phyloP scores from a whole-genome alignment of 257 asterid species.

The Petunia secreta region DNA sequence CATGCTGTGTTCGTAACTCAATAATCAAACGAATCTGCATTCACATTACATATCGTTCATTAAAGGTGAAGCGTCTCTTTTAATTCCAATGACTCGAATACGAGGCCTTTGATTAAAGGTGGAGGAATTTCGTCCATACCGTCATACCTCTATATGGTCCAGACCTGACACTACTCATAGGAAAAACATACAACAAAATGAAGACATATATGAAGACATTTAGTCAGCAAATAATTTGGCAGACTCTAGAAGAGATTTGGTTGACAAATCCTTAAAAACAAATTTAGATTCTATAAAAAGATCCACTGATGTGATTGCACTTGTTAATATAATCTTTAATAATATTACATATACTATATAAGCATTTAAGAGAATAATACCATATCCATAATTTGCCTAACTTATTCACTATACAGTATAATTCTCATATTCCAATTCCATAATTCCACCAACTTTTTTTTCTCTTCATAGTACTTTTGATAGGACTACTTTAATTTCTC shows the following conservation, averaged over 20 bases:
- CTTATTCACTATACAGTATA: conserved; percentile 13
- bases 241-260: conserved; percentile 24
- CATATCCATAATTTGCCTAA: neutral
- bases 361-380: neutral
- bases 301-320: conserved; percentile 41
- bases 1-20: too few relatives aligned
- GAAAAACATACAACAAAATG: conserved; percentile 29
- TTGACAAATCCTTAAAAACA: neutral
- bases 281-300: conserved; percentile 30
- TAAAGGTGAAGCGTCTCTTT: too few relatives aligned
- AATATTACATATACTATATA: neutral
- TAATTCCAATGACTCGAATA: too few relatives aligned
- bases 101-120: too few relatives aligned
- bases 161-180: neutral
- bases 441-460: conserved; percentile 45
- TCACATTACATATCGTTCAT: too few relatives aligned
- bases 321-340: neutral
- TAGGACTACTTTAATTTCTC: neutral
- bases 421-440: conserved; percentile 49
- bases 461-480: conserved; percentile 33
- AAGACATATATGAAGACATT: conserved; percentile 49
- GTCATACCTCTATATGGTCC: too few relatives aligned
- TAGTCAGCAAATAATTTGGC: conserved; percentile 31
- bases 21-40: too few relatives aligned
- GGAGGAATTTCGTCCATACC: too few relatives aligned